Evolutionary conservation across 2,329 filamentous ascomycete genomes (phyloP).

Genomic region (Epichloe uncinata): DNA sequence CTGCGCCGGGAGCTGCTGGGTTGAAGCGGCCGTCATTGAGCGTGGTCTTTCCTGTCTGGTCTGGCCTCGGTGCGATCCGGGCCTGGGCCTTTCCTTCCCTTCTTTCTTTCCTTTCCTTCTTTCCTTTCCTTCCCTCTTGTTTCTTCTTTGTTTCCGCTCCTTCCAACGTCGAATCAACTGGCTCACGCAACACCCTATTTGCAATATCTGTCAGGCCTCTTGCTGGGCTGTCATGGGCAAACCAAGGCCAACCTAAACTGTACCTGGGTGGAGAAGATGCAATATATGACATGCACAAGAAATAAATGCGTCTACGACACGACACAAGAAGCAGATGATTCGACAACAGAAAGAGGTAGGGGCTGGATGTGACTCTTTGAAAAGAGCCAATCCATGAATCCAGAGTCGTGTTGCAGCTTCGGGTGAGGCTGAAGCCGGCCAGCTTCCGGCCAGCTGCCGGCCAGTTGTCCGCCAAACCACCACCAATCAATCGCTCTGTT

Average conservation of each 20-base stretch:
- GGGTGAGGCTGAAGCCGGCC: background rate
- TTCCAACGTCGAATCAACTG: no score
- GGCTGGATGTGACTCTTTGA: background rate
- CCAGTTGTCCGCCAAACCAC: background rate
- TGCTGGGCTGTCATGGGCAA: background rate
- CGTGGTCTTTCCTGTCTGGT: background rate
- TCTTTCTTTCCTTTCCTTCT: background rate
- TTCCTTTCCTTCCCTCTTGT: background rate
- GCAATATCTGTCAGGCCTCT: background rate
- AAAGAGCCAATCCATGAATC: background rate
- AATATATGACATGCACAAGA: background rate
- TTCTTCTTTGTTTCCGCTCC: no score
- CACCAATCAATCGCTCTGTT: background rate
- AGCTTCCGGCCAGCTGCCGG: background rate
- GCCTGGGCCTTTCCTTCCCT: background rate
- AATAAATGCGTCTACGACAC: background rate
- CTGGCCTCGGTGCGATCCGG: background rate
- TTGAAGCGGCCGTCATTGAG: background rate
- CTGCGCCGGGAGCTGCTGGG: conserved; percentile 4
- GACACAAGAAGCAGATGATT: background rate
- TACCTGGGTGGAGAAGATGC: background rate
- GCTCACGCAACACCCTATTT: background rate
- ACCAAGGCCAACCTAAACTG: background rate
- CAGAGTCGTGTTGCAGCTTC: conserved; percentile 5
- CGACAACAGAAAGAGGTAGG: background rate